Evolutionary conservation across 192 early-diverging fungal species (phyloP), one percentile per base, ranked within the genome.

Genomic region (Diversispora epigaea): DNA sequence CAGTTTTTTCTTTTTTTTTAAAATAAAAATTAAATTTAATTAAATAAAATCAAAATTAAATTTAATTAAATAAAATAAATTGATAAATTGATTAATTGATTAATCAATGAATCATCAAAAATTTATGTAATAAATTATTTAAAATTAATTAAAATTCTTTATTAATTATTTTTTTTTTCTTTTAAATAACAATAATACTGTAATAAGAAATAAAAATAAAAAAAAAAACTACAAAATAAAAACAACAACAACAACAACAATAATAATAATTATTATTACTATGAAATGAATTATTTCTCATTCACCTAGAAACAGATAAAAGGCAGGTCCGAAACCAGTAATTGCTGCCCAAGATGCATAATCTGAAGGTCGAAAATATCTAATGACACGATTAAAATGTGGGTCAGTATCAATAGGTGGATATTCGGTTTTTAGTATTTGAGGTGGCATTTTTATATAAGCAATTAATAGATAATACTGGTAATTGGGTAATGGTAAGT

Each of bases 341-440:
- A 89, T 76, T 6, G 81, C 89, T 57, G 83, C 90, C 81, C 87
- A 85, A 54, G 86, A 76, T 50, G 79, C 86, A 73, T 91, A 90
- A 83, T 98, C 97, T 15, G 86, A 85, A 46, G 88, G 76, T 62
- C 97, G 89, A 79, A 98, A 92, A 87, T 96, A 98, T 52, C 92
- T 81, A 69, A 98, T 85, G 2, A 98, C 93, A 61, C 94, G 89
- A 76, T 78, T 85, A 80, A 98, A 92, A 79, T 96, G 93, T 32
- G 97, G 97, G 78, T 98, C 93, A 63, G 88, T 90, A 81, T 92
- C 94, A 77, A 98, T 93, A 78, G 94, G 86, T 45, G 88, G 89
- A 85, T 91, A 96, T 56, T 92, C 88, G 15, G 87, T 81, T 62
- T 86, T 78, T 72, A 84, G 71, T 72, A 80, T 77, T 77, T 83